Evolutionary conservation across 106 monocot genomes (phyloP), one percentile per base, ranked within the genome.

Genomic region (Gastrodia elata): DNA sequence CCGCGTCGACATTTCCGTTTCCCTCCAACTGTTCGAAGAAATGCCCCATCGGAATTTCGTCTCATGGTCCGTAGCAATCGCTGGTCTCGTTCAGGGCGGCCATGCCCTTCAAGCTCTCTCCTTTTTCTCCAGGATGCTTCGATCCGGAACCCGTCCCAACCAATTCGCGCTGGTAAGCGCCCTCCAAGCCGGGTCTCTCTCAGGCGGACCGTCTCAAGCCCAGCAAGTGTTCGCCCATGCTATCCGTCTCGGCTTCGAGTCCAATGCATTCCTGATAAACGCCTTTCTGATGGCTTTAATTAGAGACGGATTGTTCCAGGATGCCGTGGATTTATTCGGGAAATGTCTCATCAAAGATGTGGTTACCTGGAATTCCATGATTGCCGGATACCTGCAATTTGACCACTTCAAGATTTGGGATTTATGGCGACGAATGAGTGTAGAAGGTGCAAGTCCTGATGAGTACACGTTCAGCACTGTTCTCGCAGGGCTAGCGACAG

Each of bases 291-390:
- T 76, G 39, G 85, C 80, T 1, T 38, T 84, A 71, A 40, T 90
- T 28, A 70, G 90, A 24, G 80, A 65, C 20, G 74, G 74, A 44
- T 56, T 42, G 15, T 58, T 86, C 13, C 70, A n/a, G 0, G 90
- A 84, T 7, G 90, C 82, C 0, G 70, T 56, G 61, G 75, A 75
- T 55, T 41, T 94, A 68, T 94, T 94, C 43, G 84, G 83, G 49
- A 84, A 75, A 18, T 82, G 68, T 30, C 16, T 9, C 0, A 68
- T 56, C 36, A 83, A 68, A 76, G 86, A 92, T 43, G 78, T 82
- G 3, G 93, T 94, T 22, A 86, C 90, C 5, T 94, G 94, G 94
- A 94, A 94, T 78, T 71, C 87, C 14, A 84, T 94, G 94, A 68
- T 94, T 7, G 75, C 85, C 0, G 90, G 88, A 1, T 86, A 73